Evolutionary conservation across 2,329 filamentous ascomycete genomes (phyloP).

Genomic region (Arthrobotrys conoides): DNA sequence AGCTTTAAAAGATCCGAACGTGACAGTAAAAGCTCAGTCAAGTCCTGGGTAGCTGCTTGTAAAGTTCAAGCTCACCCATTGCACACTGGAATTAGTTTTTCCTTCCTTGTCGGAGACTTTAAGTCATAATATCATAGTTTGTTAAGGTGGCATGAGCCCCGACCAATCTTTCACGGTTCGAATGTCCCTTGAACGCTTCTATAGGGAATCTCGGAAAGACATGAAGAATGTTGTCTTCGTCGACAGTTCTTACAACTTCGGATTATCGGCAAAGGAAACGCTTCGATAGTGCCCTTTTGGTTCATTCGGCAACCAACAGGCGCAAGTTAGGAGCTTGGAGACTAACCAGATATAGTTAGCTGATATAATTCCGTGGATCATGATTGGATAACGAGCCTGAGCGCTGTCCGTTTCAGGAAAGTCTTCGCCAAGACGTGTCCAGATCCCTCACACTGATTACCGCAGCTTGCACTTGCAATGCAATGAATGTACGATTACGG

Average conservation of each 20-base stretch:
- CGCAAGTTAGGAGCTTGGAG: neutral
- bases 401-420: slow-evolving; percentile 9
- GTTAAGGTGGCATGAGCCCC: slow-evolving; percentile 26
- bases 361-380: neutral
- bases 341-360: slow-evolving; percentile 34
- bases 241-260: slow-evolving; percentile 11
- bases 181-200: slow-evolving; percentile 48
- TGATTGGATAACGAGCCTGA: slow-evolving; percentile 23
- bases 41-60: neutral
- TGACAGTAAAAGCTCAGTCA: neutral
- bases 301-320: neutral
- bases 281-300: slow-evolving; percentile 29
- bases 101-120: slow-evolving; percentile 14
- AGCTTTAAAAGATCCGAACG: neutral
- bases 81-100: slow-evolving; percentile 20
- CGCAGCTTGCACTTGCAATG: too few species aligned
- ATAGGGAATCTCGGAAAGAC: slow-evolving; percentile 46
- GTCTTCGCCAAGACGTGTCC: slow-evolving; percentile 39
- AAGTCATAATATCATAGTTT: neutral
- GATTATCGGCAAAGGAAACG: slow-evolving; percentile 38
- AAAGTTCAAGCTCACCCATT: neutral
- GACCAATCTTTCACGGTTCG: slow-evolving; percentile 30
- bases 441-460: slow-evolving; percentile 12
- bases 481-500: slow-evolving; percentile 4
- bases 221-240: slow-evolving; percentile 29